Conservation (phyloP, 108 stramenopile species). For the Nitzschia sp. region DNA sequence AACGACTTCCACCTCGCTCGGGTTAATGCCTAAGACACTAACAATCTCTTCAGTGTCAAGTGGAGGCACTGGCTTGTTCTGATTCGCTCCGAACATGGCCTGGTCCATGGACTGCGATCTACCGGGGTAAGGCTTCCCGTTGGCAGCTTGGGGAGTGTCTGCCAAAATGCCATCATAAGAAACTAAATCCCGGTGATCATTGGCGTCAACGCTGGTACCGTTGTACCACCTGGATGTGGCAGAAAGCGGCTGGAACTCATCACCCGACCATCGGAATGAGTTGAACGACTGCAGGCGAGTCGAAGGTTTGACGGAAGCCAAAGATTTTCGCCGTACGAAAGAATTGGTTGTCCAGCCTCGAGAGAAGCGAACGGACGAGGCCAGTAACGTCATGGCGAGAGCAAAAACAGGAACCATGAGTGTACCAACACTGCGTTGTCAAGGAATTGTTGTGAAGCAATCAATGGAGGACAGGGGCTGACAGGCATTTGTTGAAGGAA, state of each 20-base stretch:
- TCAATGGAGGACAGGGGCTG: too few species aligned
- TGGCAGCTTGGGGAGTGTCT: not conserved
- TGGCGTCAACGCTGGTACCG: not conserved
- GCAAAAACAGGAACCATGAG: not conserved
- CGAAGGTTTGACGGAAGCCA: not conserved
- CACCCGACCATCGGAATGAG: not conserved
- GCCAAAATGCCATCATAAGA: not conserved
- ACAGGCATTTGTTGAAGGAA: too few species aligned
- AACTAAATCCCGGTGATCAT: not conserved
- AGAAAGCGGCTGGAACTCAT: not conserved
- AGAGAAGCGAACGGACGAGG: not conserved
- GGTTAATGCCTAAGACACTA: slow-evolving; percentile 23
- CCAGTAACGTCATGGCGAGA: not conserved
- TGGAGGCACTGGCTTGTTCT: not conserved
- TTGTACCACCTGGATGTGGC: not conserved
- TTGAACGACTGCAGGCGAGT: not conserved
- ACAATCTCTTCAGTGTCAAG: not conserved
- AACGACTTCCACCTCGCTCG: slow-evolving; percentile 12
- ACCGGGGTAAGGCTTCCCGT: not conserved
- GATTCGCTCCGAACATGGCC: not conserved
- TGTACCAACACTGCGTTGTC: not conserved
- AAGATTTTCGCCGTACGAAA: not conserved
- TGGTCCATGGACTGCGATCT: not conserved
- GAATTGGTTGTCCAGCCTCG: not conserved
- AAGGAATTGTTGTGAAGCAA: not conserved